Evolutionary conservation across 2,329 filamentous ascomycete species (phyloP).

Genomic region (Leptosphaerulina australis): DNA sequence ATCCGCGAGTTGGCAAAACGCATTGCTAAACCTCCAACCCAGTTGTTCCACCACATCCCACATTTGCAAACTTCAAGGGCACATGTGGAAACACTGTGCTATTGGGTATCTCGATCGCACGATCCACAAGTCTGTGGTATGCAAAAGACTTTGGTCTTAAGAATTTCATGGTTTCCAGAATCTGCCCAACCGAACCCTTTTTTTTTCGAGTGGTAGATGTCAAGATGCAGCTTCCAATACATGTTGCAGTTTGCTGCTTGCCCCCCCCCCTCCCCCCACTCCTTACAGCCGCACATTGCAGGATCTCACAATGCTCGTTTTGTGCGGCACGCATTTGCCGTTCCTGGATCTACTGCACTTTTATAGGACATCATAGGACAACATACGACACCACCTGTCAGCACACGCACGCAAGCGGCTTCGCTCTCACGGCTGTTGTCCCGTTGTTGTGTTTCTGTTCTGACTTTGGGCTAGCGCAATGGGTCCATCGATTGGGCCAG

Average conservation of each 20-base stretch:
- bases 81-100: no score
- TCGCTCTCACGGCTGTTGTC: slow-evolving; percentile 1
- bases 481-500: slow-evolving; percentile 18
- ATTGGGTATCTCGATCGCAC: no score
- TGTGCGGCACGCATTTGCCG: slow-evolving; percentile 6
- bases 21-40: no score
- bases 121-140: no score
- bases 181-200: no score
- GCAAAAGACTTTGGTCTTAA: neutral
- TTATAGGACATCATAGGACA: slow-evolving; percentile 15
- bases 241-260: neutral
- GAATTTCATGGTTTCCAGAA: no score
- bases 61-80: no score
- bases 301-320: neutral
- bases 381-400: no score
- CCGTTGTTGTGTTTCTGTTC: slow-evolving; percentile 1
- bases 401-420: slow-evolving; percentile 9
- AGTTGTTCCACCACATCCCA: no score
- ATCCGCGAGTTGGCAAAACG: no score
- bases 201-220: neutral
- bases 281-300: neutral
- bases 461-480: slow-evolving; percentile 11
- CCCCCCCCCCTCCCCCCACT: no score
- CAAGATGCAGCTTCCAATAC: neutral
- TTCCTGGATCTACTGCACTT: slow-evolving; percentile 10